Conservation (phyloP, 1,139 yeast genomes). For the Citeromyces hawaiiensis region DNA sequence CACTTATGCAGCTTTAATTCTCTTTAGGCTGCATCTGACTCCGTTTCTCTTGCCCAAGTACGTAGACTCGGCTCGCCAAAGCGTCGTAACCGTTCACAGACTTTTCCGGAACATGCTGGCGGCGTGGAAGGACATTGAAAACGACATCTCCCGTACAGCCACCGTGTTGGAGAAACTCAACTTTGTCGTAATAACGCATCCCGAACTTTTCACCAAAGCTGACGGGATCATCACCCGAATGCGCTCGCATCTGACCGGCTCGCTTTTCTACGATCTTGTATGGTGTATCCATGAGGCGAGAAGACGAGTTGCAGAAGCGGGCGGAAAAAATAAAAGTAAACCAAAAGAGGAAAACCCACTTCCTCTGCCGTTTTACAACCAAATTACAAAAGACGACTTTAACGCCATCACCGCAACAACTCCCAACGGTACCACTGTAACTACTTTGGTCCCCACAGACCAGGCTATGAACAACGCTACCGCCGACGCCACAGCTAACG, state of each 20-base stretch:
- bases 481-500: conserved; percentile 35
- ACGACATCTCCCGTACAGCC: conserved; percentile 86
- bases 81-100: conserved; percentile 86
- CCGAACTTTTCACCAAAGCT: conserved; percentile 59
- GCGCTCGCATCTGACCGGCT: conserved; percentile 88
- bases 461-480: conserved; percentile 52
- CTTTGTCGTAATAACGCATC: conserved; percentile 77
- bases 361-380: conserved; percentile 88
- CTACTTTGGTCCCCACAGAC: conserved; percentile 81
- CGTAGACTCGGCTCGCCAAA: conserved; percentile 82
- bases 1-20: conserved; percentile 63
- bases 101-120: conserved; percentile 75
- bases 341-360: conserved; percentile 19
- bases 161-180: conserved; percentile 85
- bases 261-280: conserved; percentile 80
- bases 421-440: conserved; percentile 85
- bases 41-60: conserved; percentile 65
- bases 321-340: not conserved
- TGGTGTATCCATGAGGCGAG: conserved; percentile 95
- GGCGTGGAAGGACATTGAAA: conserved; percentile 86
- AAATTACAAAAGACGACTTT: conserved; percentile 85
- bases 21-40: conserved; percentile 74
- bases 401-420: conserved; percentile 76
- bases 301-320: conserved; percentile 39
- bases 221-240: conserved; percentile 73